Evolutionary conservation across 768 basidiomycete genomes (phyloP).

Genomic region (Suillus subalutaceus): DNA sequence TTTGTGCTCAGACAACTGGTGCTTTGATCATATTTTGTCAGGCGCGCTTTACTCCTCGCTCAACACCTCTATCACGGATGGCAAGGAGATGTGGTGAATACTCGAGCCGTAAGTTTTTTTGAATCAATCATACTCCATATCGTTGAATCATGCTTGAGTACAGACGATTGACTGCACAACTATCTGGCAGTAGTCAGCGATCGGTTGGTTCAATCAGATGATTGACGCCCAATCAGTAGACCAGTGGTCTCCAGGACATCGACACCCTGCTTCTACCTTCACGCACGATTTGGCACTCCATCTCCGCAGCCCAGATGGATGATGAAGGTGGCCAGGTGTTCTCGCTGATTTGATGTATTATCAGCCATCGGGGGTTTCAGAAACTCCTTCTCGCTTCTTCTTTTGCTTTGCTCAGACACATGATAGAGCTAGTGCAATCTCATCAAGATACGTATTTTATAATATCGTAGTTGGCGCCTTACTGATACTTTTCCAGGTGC

Average conservation of each 20-base stretch:
- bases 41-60: too few species aligned
- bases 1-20: too few species aligned
- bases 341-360: background rate
- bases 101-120: too few species aligned
- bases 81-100: too few species aligned
- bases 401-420: background rate
- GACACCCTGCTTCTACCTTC: background rate
- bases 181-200: background rate
- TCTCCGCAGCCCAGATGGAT: background rate
- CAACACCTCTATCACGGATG: too few species aligned
- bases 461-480: background rate
- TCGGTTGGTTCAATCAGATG: background rate
- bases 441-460: background rate
- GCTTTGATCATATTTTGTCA: too few species aligned
- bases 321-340: background rate
- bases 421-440: background rate
- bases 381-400: background rate
- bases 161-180: background rate
- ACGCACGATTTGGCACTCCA: background rate
- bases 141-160: background rate
- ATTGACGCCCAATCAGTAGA: background rate
- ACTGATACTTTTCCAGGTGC: background rate
- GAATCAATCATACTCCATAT: background rate
- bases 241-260: background rate
- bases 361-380: background rate